These are phyloP conservation scores for Ophiostoma sp. DNA, from an alignment of 2,329 filamentous ascomycete genomes.

Conservation along the genomic window DNA sequence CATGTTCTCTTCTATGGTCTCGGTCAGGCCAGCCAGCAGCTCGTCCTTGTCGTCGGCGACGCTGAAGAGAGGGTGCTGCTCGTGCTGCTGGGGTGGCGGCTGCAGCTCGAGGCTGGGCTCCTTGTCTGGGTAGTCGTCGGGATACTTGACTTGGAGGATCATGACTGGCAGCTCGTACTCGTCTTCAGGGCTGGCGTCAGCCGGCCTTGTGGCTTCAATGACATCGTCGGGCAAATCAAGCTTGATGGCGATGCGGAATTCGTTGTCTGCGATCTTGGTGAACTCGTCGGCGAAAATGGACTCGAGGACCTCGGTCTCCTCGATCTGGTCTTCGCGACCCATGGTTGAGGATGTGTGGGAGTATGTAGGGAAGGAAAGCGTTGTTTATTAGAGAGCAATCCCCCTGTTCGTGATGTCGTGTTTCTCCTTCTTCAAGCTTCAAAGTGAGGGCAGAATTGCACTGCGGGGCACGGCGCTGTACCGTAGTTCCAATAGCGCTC, in stretches of 20 bases:
- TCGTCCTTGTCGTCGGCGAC: slow-evolving; percentile 75
- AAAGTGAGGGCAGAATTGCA: slow-evolving; percentile 10
- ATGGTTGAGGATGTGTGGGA: slow-evolving; percentile 42
- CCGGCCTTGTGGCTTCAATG: slow-evolving; percentile 7
- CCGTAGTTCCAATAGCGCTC: neutral
- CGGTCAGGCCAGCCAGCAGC: slow-evolving; percentile 69
- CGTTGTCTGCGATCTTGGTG: slow-evolving; percentile 88
- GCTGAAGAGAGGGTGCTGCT: slow-evolving; percentile 72
- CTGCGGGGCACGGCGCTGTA: slow-evolving; percentile 19
- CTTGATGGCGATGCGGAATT: slow-evolving; percentile 83
- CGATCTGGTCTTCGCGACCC: slow-evolving; percentile 83
- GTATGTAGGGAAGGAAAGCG: neutral
- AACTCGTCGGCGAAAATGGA: slow-evolving; percentile 99
- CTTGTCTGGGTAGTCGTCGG: slow-evolving; percentile 86
- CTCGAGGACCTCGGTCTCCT: slow-evolving; percentile 96
- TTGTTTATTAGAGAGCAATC: neutral
- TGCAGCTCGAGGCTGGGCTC: slow-evolving; percentile 80
- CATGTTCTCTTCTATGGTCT: slow-evolving; percentile 84
- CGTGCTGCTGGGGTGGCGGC: slow-evolving; percentile 57
- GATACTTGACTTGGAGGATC: slow-evolving; percentile 82
- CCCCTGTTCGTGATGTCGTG: neutral
- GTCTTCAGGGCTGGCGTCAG: slow-evolving; percentile 43
- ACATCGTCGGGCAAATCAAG: slow-evolving; percentile 70
- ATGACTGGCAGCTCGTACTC: slow-evolving; percentile 66
- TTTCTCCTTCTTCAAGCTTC: neutral